These are phyloP conservation scores for Acacia acuminata DNA, from an alignment of 306 rosid species.

Conservation along the genomic window DNA sequence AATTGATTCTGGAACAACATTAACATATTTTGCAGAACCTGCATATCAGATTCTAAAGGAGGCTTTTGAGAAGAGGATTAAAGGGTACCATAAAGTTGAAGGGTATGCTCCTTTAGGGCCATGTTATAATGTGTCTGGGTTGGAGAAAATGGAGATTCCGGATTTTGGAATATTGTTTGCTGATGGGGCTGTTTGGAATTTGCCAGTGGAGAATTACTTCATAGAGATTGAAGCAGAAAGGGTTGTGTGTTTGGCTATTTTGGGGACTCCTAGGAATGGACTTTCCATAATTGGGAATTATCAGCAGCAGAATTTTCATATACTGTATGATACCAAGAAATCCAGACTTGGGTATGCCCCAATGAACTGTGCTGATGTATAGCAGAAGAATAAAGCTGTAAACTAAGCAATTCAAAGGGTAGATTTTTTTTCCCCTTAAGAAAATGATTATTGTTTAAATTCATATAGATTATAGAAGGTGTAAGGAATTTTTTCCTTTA, in stretches of 20 bases:
- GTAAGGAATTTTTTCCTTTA: not conserved
- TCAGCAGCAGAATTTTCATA: conserved; percentile 87
- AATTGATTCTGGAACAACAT: conserved; percentile 85
- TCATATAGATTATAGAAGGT: not conserved
- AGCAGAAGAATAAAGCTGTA: conserved; percentile 23
- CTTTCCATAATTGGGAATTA: conserved; percentile 84
- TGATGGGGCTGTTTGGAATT: conserved; percentile 80
- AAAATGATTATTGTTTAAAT: not conserved
- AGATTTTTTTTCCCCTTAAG: not conserved
- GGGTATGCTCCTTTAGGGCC: conserved; percentile 63
- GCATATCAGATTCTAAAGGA: conserved; percentile 64
- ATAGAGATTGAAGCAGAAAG: conserved; percentile 61
- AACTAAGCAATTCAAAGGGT: conserved; percentile 14
- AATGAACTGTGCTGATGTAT: conserved; percentile 65
- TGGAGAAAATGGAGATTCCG: conserved; percentile 60
- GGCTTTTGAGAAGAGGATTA: conserved; percentile 60
- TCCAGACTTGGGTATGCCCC: conserved; percentile 80
- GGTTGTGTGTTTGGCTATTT: conserved; percentile 67
- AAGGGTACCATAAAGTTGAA: conserved; percentile 49
- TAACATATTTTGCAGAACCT: conserved; percentile 76
- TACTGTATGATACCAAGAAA: conserved; percentile 67
- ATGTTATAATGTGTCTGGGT: conserved; percentile 80
- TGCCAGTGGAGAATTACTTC: conserved; percentile 79
- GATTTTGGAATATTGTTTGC: conserved; percentile 60
- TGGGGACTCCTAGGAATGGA: conserved; percentile 63